phyloP scores from a whole-genome alignment of 2,329 filamentous ascomycete genomes.

The Mollisia scopiformis region DNA sequence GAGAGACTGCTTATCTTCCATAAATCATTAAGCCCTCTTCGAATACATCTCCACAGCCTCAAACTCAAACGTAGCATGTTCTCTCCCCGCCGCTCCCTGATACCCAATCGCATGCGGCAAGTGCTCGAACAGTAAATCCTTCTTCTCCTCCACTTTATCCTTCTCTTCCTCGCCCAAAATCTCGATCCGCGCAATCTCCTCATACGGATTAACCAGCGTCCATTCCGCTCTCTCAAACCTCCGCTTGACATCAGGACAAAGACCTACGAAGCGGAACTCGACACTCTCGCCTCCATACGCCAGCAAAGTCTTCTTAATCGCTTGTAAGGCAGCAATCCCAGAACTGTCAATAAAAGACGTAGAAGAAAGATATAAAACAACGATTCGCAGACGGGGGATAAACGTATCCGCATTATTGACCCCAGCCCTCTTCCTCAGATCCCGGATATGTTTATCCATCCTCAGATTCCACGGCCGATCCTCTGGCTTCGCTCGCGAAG shows the following conservation, averaged over 20 bases:
- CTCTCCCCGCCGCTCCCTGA: conserved; percentile 1
- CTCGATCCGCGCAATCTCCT: conserved; percentile 2
- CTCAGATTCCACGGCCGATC: conserved; percentile 19
- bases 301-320: conserved; percentile 17
- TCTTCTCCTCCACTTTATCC: background rate
- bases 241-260: conserved; percentile 15
- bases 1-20: background rate
- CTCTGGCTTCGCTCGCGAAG: background rate
- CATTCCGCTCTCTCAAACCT: conserved; percentile 22
- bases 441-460: conserved; percentile 17
- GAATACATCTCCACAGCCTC: conserved; percentile 1
- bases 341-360: conserved; percentile 25
- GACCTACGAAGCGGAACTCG: conserved; percentile 27
- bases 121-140: conserved; percentile 21
- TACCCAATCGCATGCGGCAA: conserved; percentile 18
- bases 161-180: background rate
- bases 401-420: conserved; percentile 12
- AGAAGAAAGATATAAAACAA: conserved; percentile 22
- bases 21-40: background rate
- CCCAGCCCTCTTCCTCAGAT: conserved; percentile 13
- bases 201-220: conserved; percentile 18
- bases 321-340: conserved; percentile 16
- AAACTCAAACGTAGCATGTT: conserved; percentile 2
- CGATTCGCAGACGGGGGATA: conserved; percentile 14
- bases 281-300: conserved; percentile 19